Percentiles rank a stretch among this genome's conserved stretches.
phyloP scores from a whole-genome alignment of 1,139 yeast species.

The Kodamaea arcana region DNA sequence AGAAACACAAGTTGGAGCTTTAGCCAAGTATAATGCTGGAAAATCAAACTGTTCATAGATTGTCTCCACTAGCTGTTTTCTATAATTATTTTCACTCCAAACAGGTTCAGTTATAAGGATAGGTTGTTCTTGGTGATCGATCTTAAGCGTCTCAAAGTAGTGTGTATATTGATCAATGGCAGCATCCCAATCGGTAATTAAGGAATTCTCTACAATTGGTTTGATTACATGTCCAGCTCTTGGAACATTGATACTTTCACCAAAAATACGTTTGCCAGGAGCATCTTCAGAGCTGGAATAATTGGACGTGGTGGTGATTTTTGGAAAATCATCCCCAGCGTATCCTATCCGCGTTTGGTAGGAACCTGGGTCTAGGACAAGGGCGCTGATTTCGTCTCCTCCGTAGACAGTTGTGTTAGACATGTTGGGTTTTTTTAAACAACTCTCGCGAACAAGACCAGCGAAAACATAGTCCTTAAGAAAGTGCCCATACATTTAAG shows the following conservation, averaged over 20 bases:
- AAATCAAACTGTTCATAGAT: conserved; percentile 70
- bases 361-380: conserved; percentile 91
- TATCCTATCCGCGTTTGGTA: conserved; percentile 79
- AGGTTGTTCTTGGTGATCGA: conserved; percentile 68
- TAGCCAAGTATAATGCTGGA: conserved; percentile 84
- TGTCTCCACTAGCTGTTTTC: conserved; percentile 69
- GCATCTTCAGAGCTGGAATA: conserved; percentile 24
- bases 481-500: no score
- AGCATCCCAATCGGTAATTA: conserved; percentile 70
- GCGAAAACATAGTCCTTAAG: no score
- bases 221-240: conserved; percentile 48
- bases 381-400: conserved; percentile 82
- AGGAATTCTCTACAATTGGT: conserved; percentile 58
- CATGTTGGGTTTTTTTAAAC: no score
- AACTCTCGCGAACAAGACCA: no score
- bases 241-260: conserved; percentile 56
- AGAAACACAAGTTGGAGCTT: conserved; percentile 84
- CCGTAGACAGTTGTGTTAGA: conserved; percentile 42
- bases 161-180: conserved; percentile 64
- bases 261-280: conserved; percentile 35
- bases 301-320: conserved; percentile 65
- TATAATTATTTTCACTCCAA: conserved; percentile 72
- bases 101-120: conserved; percentile 78
- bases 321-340: conserved; percentile 93
- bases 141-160: conserved; percentile 46